Evolutionary conservation across 805 yeast genomes (phyloP).

Genomic region (Hanseniaspora singularis): DNA sequence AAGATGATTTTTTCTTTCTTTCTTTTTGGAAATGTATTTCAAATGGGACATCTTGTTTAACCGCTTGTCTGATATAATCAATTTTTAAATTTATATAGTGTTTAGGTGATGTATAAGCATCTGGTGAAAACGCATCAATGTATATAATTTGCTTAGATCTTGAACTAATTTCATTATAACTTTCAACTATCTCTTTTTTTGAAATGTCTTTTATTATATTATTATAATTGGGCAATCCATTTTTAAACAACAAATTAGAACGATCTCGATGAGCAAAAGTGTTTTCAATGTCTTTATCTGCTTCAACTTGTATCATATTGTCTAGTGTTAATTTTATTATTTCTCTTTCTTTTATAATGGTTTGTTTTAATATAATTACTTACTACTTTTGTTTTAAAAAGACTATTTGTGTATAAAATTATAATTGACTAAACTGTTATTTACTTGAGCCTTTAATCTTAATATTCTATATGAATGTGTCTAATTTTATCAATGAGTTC

Average conservation of each 20-base stretch:
- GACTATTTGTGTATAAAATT: too few species aligned
- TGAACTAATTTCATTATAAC: not conserved
- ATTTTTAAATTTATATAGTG: not conserved
- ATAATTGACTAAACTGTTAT: too few species aligned
- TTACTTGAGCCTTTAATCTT: too few species aligned
- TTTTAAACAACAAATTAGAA: not conserved
- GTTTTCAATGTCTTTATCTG: too few species aligned
- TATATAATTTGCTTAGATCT: not conserved
- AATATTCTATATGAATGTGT: too few species aligned
- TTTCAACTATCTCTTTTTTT: not conserved
- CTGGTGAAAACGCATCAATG: not conserved
- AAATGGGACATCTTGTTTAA: slow-evolving; percentile 13
- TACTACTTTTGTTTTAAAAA: too few species aligned
- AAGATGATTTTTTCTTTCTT: slow-evolving; percentile 7
- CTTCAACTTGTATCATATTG: too few species aligned
- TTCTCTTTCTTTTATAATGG: too few species aligned
- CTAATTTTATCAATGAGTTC: too few species aligned
- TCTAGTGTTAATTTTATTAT: too few species aligned
- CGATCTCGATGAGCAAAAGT: not conserved
- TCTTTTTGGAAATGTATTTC: not conserved
- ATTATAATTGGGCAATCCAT: slow-evolving; percentile 11
- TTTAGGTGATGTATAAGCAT: not conserved
- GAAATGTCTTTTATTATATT: not conserved
- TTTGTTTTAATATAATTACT: too few species aligned
- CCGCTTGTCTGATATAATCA: not conserved